These are phyloP conservation scores for Pulchroboletus neoregius DNA, from an alignment of 1,284 basidiomycete species.

Conservation along the genomic window DNA sequence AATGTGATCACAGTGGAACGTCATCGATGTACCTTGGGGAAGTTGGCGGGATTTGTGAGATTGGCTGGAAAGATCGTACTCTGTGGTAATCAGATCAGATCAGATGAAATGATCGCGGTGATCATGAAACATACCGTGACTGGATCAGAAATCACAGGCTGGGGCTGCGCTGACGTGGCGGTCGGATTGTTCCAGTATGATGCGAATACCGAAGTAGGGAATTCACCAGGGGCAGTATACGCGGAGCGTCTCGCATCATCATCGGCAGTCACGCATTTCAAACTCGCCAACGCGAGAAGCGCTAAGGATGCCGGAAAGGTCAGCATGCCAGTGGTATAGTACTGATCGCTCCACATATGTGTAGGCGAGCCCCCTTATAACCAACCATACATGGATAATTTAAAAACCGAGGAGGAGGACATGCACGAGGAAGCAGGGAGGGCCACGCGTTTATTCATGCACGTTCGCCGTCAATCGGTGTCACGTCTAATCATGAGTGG, in stretches of 20 bases:
- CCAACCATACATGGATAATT: neutral
- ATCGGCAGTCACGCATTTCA: conserved; percentile 3
- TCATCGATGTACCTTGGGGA: conserved; percentile 40
- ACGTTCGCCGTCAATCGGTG: conserved; percentile 18
- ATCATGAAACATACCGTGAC: conserved; percentile 45
- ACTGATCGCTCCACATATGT: neutral
- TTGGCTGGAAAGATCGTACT: conserved; percentile 49
- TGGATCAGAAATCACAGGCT: conserved; percentile 66
- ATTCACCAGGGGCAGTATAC: conserved; percentile 56
- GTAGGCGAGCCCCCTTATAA: conserved; percentile 13
- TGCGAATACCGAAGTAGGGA: conserved; percentile 56
- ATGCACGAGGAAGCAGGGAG: neutral
- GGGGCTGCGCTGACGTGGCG: conserved; percentile 58
- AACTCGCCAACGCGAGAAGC: conserved; percentile 12
- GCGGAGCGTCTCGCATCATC: conserved; percentile 32
- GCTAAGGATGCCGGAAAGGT: conserved; percentile 8
- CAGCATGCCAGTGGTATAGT: conserved; percentile 16
- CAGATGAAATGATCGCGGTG: neutral
- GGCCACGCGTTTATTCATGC: conserved; percentile 10
- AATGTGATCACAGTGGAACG: conserved; percentile 4
- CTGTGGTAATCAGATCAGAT: conserved; percentile 32
- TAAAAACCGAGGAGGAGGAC: conserved; percentile 3
- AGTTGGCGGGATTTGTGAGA: conserved; percentile 57
- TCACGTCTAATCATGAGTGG: neutral
- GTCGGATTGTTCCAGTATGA: conserved; percentile 69